Evolutionary conservation across 768 basidiomycete genomes (phyloP), one percentile per base, ranked within the genome.

Genomic region (Boletus pseudo-olivaceus): DNA sequence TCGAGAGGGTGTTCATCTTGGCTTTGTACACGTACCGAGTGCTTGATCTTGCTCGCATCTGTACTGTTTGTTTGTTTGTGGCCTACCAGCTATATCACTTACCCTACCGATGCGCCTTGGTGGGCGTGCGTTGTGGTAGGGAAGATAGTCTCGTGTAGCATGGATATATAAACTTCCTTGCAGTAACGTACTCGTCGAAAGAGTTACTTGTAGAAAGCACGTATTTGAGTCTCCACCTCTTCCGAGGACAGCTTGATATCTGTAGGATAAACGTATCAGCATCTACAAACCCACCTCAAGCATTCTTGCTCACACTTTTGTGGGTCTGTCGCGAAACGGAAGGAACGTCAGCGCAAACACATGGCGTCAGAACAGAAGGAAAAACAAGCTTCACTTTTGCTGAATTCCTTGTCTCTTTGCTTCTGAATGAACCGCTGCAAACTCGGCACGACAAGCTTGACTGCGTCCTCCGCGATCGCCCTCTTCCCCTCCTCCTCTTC

Each of bases 181-280:
- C 15, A 7, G 17, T 37, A 37, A 29, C 35, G 34, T 19, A 33
- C 39, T 33, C 23, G 15, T 40, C 19, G 26, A 53, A 29, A 20
- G 1, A 34, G 2, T 61, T 50, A 72, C 54, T 64, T 69, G 69
- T 85, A 91, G 50, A 90, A 82, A 33, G 75, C 77, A 60, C 82
- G 78, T 53, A 90, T 81, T 60, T 87, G 82, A 7, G 72, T 68
- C 62, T 91, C 89, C 20, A 92, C 87, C 45, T 85, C 85, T 29
- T 90, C 88, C 0, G 84, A 72, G 0, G 86, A 80, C 69, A 85
- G 72, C 67, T 89, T 92, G 73, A 92, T 90, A 72, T 92, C 89
- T 91, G 59, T 35, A 58, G 34, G 56, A n/a, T 47, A 50, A 59
- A 42, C 15, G 44, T 14, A 56, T 69, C 43, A 65, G 47, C 43